Evolutionary conservation across 169 alveolate genomes (phyloP), one percentile per base, ranked within the genome.

Genomic region (Babesia gibsoni): DNA sequence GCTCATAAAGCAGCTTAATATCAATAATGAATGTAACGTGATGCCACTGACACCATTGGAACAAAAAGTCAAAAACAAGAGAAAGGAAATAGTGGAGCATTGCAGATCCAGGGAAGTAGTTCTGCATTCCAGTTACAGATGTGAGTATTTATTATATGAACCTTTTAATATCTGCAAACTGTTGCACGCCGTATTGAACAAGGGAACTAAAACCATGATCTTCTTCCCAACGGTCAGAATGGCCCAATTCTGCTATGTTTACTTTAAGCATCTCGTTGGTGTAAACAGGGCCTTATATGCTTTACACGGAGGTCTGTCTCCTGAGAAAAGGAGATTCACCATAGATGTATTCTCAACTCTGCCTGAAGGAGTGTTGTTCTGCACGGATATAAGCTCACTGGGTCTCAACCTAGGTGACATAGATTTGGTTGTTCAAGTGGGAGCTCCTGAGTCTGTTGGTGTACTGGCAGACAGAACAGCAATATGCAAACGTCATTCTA

Each of bases 141-240:
- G 67, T 35, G 81, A 79, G 6, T 79, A 58, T 37, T 22, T 79
- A 29, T 49, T 79, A 16, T 67, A 68, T 49, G 67, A 65, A 2
- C 88, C 88, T 3, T 41, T 16, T 0, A 65, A 56, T 20, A 33
- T 79, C 29, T 20, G 53, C 37, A 37, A 57, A 27, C 22, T 61
- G 37, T 9, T 79, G 12, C 12, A 36, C 18, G 39, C 58, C 46
- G 56, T 42, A 9, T 39, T 58, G 32, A 43, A 27, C 16, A 18
- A 18, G 29, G 56, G 74, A 18, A 64, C 32, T 4, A 79, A 63
- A 53, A 27, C 58, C 8, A 33, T 69, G 32, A 42, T 67, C 0
- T 63, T 66, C 75, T 79, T 69, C 42, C 88, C 88, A 4, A 79
- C 88, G 12, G 88, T 79, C 27, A 68, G 72, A 49, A 67, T 79